Evolutionary conservation across 163 green algal species (phyloP).

Genomic region (Trebouxia gelatinosa): DNA sequence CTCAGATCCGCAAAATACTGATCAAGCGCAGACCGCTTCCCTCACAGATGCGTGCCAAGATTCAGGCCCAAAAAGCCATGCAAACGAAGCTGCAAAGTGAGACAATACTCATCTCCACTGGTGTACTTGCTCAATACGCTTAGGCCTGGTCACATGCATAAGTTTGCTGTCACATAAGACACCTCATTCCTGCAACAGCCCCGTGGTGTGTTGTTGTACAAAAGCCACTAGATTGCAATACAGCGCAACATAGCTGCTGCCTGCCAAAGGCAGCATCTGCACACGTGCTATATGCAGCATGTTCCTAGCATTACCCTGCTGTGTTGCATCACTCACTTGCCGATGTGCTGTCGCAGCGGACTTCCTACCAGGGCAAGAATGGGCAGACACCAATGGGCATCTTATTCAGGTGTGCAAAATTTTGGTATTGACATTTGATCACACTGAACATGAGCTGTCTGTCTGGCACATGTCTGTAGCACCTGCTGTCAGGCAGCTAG

Average conservation of each 20-base stretch:
- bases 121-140: no score
- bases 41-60: background rate
- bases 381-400: slow-evolving; percentile 28
- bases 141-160: background rate
- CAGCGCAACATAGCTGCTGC: background rate
- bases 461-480: background rate
- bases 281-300: background rate
- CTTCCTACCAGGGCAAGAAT: slow-evolving; percentile 26
- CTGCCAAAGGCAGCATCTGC: background rate
- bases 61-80: background rate
- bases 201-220: background rate
- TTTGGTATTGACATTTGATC: background rate
- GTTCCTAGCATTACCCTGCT: background rate
- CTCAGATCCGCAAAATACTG: background rate
- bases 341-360: slow-evolving; percentile 3
- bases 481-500: background rate
- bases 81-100: no score
- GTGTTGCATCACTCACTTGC: background rate
- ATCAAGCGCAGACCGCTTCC: background rate
- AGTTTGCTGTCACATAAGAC: background rate
- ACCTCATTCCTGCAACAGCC: background rate
- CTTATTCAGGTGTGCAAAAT: slow-evolving; percentile 18
- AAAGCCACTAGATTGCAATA: background rate
- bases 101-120: background rate
- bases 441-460: background rate